Conservation (phyloP, 2,329 filamentous ascomycete genomes). For the Elsinoe ampelina region DNA sequence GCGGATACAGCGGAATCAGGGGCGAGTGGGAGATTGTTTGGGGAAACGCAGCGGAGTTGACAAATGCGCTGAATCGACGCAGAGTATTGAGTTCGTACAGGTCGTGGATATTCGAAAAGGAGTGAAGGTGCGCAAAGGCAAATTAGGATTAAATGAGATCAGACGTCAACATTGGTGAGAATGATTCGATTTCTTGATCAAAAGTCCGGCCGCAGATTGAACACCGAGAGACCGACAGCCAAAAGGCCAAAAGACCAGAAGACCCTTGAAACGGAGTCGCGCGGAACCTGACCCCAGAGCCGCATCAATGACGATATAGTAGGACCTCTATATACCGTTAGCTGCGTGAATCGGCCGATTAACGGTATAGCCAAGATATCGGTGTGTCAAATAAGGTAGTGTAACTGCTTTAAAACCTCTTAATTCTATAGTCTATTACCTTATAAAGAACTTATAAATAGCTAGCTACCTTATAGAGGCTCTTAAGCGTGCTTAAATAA, state of each 20-base stretch:
- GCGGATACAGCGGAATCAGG: not conserved
- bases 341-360: no score
- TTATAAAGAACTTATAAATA: no score
- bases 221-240: not conserved
- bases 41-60: not conserved
- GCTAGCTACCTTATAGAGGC: no score
- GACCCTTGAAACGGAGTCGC: conserved; percentile 3
- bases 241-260: not conserved
- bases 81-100: not conserved
- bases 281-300: not conserved
- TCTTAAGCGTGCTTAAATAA: no score
- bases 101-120: not conserved
- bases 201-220: not conserved
- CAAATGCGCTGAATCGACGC: not conserved
- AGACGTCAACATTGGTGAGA: not conserved
- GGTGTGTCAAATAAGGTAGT: no score
- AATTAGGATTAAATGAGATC: conserved; percentile 5
- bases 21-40: not conserved
- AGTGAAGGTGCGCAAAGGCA: conserved; percentile 1
- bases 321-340: no score
- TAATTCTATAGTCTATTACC: no score
- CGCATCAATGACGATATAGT: not conserved
- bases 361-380: no score
- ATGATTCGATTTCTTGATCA: no score
- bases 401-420: no score